Percentiles rank a stretch among this genome's conserved stretches.
Conservation (phyloP, 2,329 filamentous ascomycete genomes). For the Capronia epimyces region DNA sequence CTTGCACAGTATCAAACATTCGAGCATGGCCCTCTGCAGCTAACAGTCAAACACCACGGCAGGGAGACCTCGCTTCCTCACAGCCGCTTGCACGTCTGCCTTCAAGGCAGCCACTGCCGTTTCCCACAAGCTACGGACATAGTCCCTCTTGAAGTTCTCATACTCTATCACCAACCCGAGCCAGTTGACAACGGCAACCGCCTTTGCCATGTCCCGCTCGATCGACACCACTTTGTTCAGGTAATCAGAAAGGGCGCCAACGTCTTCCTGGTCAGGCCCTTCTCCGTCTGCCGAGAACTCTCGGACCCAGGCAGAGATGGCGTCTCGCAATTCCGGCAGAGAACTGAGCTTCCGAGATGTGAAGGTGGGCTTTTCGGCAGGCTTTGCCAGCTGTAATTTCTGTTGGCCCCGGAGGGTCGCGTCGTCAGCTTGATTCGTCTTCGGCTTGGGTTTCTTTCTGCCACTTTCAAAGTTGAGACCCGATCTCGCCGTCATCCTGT, state of each 20-base stretch:
- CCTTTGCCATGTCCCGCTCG: conserved; percentile 74
- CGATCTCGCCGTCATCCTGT: conserved; percentile 54
- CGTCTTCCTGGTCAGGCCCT: conserved; percentile 74
- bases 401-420: conserved; percentile 33
- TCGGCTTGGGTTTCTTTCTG: conserved; percentile 28
- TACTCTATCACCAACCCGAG: conserved; percentile 39
- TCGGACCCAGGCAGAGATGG: conserved; percentile 69
- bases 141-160: conserved; percentile 38
- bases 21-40: not conserved
- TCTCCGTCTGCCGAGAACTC: conserved; percentile 70
- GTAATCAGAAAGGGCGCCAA: conserved; percentile 68
- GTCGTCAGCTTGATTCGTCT: conserved; percentile 13
- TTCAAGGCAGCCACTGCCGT: conserved; percentile 39
- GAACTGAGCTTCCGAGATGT: conserved; percentile 53
- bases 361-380: conserved; percentile 54
- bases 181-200: conserved; percentile 65
- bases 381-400: conserved; percentile 45
- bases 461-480: conserved; percentile 43
- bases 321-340: conserved; percentile 63
- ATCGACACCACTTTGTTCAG: conserved; percentile 65
- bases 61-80: conserved; percentile 53
- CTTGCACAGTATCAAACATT: too few relatives aligned
- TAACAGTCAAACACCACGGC: conserved; percentile 44
- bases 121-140: conserved; percentile 41
- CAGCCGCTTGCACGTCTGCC: conserved; percentile 50